Evolutionary conservation across 2,329 filamentous ascomycete species (phyloP), one percentile per base, ranked within the genome.

Genomic region (Pseudogymnoascus sp.): DNA sequence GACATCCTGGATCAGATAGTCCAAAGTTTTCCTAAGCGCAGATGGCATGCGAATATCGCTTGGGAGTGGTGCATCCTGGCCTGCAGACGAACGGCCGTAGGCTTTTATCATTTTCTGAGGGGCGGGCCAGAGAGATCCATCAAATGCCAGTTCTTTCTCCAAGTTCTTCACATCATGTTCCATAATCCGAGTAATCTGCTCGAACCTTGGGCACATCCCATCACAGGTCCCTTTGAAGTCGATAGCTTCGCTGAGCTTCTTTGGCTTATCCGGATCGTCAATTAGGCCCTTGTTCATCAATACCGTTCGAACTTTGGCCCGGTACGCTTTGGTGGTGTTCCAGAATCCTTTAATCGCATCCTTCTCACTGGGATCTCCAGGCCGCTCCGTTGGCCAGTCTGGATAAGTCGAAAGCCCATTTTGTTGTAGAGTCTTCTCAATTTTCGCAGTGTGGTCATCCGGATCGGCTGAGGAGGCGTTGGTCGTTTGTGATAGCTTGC

Each of bases 191-290:
- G 79, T 82, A 35, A 86, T 80, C 70, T 82, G 83, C 70, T 89
- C 86, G 71, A 82, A 87, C 65, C 87, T 83, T 4, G 86, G 86
- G 64, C 86, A 89, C 85, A 88, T 88, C 25, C 86, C 83, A 67
- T 88, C 83, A 68, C 85, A 88, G 52, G 85, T 86, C 12, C 86
- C 86, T 70, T 85, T 85, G 69, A 89, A 89, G 42, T 83, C 80
- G 58, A 88, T 83, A 5, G 86, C 86, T 69, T 88, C 81, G 63
- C 83, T 79, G 6, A 89, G 77, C 16, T 79, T 80, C 69, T 85
- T 84, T 62, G 82, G 81, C 67, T 84, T 82, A 33, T 86, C 81
- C 2, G 85, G 85, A 66, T 88, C 84, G 71, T 88, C 86, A 62
- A 88, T 84, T 6, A 87, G 74, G 9, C 81, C 82, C 12, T 80